Percentiles rank a stretch among this genome's conserved stretches.
Conservation (phyloP, 805 yeast genomes). For the Kazachstania psychrophila region DNA sequence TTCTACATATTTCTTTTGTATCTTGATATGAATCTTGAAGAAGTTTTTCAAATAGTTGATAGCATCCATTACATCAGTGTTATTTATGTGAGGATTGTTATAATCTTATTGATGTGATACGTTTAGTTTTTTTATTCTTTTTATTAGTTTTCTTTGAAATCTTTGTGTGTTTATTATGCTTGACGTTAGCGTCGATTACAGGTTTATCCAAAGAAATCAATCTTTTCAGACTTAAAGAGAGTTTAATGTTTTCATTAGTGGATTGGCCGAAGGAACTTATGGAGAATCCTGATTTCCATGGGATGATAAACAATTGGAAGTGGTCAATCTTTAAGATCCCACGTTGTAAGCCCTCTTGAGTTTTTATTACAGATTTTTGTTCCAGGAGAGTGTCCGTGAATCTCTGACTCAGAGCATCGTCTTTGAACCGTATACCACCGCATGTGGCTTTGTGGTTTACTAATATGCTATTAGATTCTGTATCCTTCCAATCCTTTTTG, state of each 20-base stretch:
- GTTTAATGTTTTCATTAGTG: slow-evolving; percentile 15
- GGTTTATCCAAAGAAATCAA: slow-evolving; percentile 8
- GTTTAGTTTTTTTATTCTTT: slow-evolving; percentile 2
- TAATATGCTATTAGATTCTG: slow-evolving; percentile 12
- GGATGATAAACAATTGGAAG: slow-evolving; percentile 14
- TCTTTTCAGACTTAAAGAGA: slow-evolving; percentile 14
- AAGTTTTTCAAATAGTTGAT: no score
- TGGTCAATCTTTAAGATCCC: slow-evolving; percentile 18
- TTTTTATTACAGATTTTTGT: slow-evolving; percentile 1
- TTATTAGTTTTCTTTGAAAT: slow-evolving; percentile 3
- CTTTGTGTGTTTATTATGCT: background rate
- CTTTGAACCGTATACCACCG: slow-evolving; percentile 22
- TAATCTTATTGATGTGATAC: background rate
- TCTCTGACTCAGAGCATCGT: slow-evolving; percentile 7
- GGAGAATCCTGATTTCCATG: slow-evolving; percentile 18
- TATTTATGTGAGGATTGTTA: no score
- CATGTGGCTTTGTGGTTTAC: slow-evolving; percentile 22
- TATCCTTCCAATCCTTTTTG: slow-evolving; percentile 16
- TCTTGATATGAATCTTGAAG: no score
- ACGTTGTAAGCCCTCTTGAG: slow-evolving; percentile 6
- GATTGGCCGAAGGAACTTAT: slow-evolving; percentile 18
- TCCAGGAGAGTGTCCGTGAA: slow-evolving; percentile 8
- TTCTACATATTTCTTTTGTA: no score
- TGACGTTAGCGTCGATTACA: background rate
- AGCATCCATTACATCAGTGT: no score